Evolutionary conservation across 23 red algal species (phyloP), one percentile per base, ranked within the genome.

Genomic region (Chondrus crispus): DNA sequence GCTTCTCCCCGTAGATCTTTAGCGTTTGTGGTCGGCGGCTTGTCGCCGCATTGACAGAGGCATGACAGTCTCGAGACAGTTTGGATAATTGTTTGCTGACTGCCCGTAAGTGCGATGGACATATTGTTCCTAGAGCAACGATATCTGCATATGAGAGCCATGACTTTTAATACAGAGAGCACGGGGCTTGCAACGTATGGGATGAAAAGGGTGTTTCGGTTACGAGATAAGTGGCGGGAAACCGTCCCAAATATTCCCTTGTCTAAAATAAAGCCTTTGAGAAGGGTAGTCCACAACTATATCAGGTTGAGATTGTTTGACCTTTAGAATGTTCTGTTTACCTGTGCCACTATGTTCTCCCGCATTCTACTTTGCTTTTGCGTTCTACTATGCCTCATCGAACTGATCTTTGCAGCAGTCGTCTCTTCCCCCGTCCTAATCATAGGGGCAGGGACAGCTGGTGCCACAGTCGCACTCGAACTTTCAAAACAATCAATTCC

Each of bases 381-480:
- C n/a, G n/a, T n/a, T n/a, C n/a, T n/a, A n/a, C n/a, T n/a, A n/a
- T n/a, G n/a, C n/a, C n/a, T n/a, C n/a, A n/a, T n/a, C n/a, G n/a
- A n/a, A n/a, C n/a, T n/a, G n/a, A n/a, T n/a, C n/a, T n/a, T n/a
- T n/a, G n/a, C n/a, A n/a, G n/a, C n/a, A n/a, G n/a, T n/a, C n/a
- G n/a, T n/a, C n/a, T n/a, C n/a, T n/a, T n/a, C n/a, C n/a, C 80
- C 80, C 3, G 80, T 84, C 4, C 57, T 84, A 39, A 84, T 84
- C 39, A 22, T 84, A 4, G 80, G 80, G 11, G 80, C 80, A 40
- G 80, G 80, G 19, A 60, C 58, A 14, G 80, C 80, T 4, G 80
- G 80, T 41, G 80, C 80, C 10, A 57, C 57, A 42, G 54, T 84
- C 40, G 80, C 80, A 42, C 51, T 58, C 80, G 80, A 84, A 58